These are phyloP conservation scores for Theileria luwenshuni DNA, from an alignment of 169 alveolate genomes.

Conservation along the genomic window DNA sequence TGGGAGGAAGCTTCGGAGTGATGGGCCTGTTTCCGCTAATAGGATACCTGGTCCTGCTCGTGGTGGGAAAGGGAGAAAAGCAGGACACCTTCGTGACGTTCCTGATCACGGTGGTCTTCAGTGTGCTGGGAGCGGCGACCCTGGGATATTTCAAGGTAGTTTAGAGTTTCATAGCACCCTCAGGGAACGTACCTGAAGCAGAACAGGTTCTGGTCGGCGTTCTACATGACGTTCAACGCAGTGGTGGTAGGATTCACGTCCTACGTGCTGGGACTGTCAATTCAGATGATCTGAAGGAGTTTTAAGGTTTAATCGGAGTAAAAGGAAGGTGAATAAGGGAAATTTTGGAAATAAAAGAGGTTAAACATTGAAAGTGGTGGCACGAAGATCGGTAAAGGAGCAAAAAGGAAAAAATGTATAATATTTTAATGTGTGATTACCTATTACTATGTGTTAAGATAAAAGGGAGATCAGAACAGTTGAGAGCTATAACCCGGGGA, in stretches of 20 bases:
- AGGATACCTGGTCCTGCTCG: constrained; percentile 78
- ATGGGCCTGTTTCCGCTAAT: constrained; percentile 86
- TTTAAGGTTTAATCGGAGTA: too few species aligned
- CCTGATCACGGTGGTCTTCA: constrained; percentile 33
- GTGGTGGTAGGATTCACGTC: constrained; percentile 45
- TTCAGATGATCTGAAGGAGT: too few species aligned
- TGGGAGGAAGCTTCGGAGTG: constrained; percentile 84
- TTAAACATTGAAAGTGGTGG: too few species aligned
- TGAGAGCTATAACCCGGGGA: too few species aligned
- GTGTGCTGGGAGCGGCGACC: constrained; percentile 45
- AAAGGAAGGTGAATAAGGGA: too few species aligned
- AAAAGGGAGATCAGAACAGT: too few species aligned
- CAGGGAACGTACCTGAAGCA: constrained; percentile 66
- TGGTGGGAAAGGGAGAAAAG: constrained; percentile 11
- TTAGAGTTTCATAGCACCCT: background rate
- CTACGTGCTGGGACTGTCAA: constrained; percentile 33
- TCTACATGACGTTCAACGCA: constrained; percentile 54
- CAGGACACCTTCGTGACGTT: constrained; percentile 24
- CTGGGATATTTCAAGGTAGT: constrained; percentile 67
- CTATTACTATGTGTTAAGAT: too few species aligned
- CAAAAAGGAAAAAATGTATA: too few species aligned
- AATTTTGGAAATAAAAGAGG: too few species aligned
- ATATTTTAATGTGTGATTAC: too few species aligned
- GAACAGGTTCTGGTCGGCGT: constrained; percentile 35
- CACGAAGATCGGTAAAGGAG: too few species aligned